phyloP scores from a whole-genome alignment of 495 filamentous ascomycete genomes.

The Talaromyces borbonicus region DNA sequence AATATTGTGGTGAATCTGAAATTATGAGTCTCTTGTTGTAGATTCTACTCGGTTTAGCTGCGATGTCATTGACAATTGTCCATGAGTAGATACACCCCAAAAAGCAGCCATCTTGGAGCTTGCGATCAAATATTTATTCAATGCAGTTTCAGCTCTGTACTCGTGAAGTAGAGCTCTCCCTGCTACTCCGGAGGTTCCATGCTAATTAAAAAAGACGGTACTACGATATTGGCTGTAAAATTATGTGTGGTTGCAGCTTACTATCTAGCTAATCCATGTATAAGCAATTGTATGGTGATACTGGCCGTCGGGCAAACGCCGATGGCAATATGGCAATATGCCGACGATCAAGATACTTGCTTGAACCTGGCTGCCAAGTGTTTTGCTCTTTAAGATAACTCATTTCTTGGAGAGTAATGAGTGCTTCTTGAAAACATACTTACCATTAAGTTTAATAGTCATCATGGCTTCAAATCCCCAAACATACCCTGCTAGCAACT shows the following conservation, averaged over 20 bases:
- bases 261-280: not conserved
- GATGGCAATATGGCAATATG: not conserved
- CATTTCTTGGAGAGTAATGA: not conserved
- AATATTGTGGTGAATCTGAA: not conserved
- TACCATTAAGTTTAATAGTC: not conserved
- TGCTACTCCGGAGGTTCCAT: not conserved
- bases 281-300: not conserved
- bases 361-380: not conserved
- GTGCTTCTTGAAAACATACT: not conserved
- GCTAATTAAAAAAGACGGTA: not conserved
- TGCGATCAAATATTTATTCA: not conserved
- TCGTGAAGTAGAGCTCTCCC: not conserved
- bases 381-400: not conserved
- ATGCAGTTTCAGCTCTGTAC: not conserved
- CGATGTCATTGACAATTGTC: not conserved
- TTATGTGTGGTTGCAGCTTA: not conserved
- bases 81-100: not conserved
- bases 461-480: not conserved
- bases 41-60: not conserved
- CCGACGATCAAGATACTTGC: not conserved
- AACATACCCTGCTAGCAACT: conserved; percentile 9
- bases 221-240: not conserved
- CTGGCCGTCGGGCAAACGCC: not conserved
- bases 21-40: not conserved
- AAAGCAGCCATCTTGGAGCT: not conserved